Percentiles rank a stretch among this genome's conserved stretches.
phyloP scores from a whole-genome alignment of 768 basidiomycete genomes.

The Leccinum longicurvipes region DNA sequence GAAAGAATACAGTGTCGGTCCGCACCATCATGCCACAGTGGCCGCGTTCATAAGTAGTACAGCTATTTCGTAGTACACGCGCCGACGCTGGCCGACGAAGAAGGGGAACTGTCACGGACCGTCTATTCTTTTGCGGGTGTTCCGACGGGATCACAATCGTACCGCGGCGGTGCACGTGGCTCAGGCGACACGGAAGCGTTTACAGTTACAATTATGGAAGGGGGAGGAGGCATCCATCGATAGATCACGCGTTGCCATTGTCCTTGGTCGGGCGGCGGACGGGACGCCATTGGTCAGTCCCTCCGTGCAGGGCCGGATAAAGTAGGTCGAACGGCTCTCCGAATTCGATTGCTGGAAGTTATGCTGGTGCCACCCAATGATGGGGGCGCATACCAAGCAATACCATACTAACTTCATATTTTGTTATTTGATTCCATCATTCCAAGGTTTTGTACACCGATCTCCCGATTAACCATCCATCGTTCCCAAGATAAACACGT shows the following conservation, averaged over 20 bases:
- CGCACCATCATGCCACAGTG: no score
- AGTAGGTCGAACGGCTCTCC: neutral
- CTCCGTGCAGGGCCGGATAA: conserved; percentile 13
- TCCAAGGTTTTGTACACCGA: neutral
- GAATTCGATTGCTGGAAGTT: neutral
- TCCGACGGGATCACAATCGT: conserved; percentile 2
- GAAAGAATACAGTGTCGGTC: conserved; percentile 1
- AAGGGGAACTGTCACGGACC: conserved; percentile 5
- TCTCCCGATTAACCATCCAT: neutral
- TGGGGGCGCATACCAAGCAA: neutral
- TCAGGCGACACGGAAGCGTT: neutral
- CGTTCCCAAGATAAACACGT: conserved; percentile 3
- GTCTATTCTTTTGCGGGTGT: conserved; percentile 5
- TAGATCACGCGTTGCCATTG: conserved; percentile 8
- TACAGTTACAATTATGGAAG: neutral
- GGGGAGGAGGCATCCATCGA: neutral
- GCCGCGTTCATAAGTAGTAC: no score
- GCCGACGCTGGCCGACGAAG: no score
- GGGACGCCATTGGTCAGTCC: conserved; percentile 3
- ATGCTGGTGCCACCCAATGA: neutral
- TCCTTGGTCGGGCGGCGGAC: neutral
- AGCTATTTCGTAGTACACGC: no score
- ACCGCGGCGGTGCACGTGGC: neutral
- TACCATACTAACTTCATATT: no score
- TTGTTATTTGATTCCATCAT: neutral